Evolutionary conservation across 768 basidiomycete genomes (phyloP).

Genomic region (Sarcodon sp.): DNA sequence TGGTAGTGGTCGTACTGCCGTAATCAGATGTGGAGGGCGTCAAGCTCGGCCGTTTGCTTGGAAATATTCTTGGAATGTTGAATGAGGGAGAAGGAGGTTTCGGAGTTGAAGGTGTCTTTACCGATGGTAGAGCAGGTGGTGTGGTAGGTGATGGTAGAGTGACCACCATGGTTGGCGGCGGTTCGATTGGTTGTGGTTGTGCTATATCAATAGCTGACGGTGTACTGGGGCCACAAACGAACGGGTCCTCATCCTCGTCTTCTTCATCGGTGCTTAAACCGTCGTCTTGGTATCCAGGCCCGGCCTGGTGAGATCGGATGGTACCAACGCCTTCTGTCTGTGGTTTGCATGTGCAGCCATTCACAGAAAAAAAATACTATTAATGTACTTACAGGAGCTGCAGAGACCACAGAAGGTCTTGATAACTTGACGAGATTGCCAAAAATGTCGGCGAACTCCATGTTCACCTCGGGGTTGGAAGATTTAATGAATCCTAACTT

Average conservation of each 20-base stretch:
- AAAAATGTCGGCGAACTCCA: constrained; percentile 51
- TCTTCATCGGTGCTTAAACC: constrained; percentile 50
- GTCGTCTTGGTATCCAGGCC: constrained; percentile 59
- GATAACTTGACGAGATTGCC: constrained; percentile 50
- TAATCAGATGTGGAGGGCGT: constrained; percentile 3
- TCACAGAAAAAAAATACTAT: background rate
- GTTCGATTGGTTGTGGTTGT: constrained; percentile 6
- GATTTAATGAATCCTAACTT: constrained; percentile 47
- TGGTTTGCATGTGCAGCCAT: background rate
- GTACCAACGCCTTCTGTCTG: constrained; percentile 86
- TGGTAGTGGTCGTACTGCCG: constrained; percentile 9
- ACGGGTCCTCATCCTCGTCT: constrained; percentile 16
- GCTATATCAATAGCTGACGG: constrained; percentile 21
- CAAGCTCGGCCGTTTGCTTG: background rate
- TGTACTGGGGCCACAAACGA: constrained; percentile 16
- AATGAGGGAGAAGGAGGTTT: constrained; percentile 6
- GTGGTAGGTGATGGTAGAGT: background rate
- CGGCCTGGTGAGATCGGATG: constrained; percentile 44
- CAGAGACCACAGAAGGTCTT: constrained; percentile 55
- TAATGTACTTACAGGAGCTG: constrained; percentile 51
- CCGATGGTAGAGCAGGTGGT: constrained; percentile 1
- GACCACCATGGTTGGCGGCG: background rate
- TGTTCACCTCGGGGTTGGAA: constrained; percentile 26
- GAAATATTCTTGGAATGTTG: background rate
- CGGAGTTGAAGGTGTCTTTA: background rate